phyloP scores from a whole-genome alignment of 2,329 filamentous ascomycete species.

The Monosporascus sp. region DNA sequence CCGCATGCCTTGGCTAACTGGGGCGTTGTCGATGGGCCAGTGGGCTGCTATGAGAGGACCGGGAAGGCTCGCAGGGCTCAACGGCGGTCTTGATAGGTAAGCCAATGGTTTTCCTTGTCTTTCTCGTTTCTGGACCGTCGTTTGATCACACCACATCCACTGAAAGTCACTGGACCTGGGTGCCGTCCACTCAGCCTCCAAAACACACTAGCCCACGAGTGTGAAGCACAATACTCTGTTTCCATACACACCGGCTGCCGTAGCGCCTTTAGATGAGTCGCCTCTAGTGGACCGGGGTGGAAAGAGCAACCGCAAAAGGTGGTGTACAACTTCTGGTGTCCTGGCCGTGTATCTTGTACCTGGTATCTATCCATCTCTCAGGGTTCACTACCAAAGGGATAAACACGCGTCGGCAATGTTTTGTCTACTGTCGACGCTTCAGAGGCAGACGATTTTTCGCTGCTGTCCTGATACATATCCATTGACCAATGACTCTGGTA shows the following conservation, averaged over 20 bases:
- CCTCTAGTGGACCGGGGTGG: too few relatives aligned
- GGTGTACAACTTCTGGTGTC: background rate
- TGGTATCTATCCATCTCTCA: background rate
- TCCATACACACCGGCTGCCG: background rate
- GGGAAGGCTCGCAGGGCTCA: conserved; percentile 65
- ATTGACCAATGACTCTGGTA: conserved; percentile 35
- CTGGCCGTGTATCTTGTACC: background rate
- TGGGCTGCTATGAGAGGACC: conserved; percentile 68
- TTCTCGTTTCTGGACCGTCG: conserved; percentile 10
- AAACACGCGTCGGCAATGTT: background rate
- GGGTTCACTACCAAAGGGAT: background rate
- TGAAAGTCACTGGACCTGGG: conserved; percentile 40
- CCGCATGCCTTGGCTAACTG: conserved; percentile 88
- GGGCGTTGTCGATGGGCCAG: conserved; percentile 69
- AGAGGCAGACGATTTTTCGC: conserved; percentile 9
- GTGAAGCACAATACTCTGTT: conserved; percentile 14
- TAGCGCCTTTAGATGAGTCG: too few relatives aligned
- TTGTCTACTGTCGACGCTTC: background rate
- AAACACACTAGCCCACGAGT: conserved; percentile 25
- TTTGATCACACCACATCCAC: conserved; percentile 38
- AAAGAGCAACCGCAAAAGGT: too few relatives aligned
- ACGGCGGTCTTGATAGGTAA: conserved; percentile 88
- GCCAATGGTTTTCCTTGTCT: conserved; percentile 35
- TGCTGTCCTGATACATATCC: conserved; percentile 8
- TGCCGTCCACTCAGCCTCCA: conserved; percentile 32